Base-by-base conservation (phyloP, 2,329 filamentous ascomycete genomes). In the Alternaria novae-zelandiae region DNA sequence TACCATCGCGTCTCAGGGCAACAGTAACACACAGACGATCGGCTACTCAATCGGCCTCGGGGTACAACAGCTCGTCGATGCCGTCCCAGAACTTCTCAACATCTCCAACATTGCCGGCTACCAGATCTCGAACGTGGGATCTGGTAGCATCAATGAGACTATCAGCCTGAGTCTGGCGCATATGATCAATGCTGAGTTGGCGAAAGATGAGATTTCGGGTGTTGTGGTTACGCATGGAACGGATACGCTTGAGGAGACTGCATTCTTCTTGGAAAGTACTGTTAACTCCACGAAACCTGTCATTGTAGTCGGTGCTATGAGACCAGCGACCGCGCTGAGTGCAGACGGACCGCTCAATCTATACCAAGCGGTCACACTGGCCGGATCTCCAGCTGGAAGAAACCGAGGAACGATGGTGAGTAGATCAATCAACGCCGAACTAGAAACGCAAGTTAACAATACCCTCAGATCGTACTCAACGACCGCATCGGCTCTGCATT, bases 201-300 rank as follows among this genome's bases (percentile, higher is more conserved):
- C 83, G 25, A 81, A 81, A 61, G 72, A 74, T 0, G 78, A 80
- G 1, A 75, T 83, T 43, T 69, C 75, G 10, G 77, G 87, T 36
- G 86, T 85, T 7, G 86, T 90, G 6, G 79, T 91, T 57, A 90
- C 88, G 0, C 88, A 90, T 69, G 88, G 89, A 51, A 90, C 89
- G 9, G 89, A 91, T 70, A 89, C 87, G 0, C 81, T 90, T 1
- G 88, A 90, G 70, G 88, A 90, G 75, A 85, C 86, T 0, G 86
- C 87, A 9, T 89, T 90, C 79, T 89, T 89, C 79, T 79, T 90
- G 9, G 86, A 89, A 65, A 77, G 86, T 4, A 88, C 86, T 0
- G 74, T 89, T 32, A 84, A 84, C 67, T 86, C 83, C 46, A 81
- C 82, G 28, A 89, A 90, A 74, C 88, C 88, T 1, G 82, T 90